Conservation (phyloP, 148 eudicot genomes). For the Rhododendron williamsianum region DNA sequence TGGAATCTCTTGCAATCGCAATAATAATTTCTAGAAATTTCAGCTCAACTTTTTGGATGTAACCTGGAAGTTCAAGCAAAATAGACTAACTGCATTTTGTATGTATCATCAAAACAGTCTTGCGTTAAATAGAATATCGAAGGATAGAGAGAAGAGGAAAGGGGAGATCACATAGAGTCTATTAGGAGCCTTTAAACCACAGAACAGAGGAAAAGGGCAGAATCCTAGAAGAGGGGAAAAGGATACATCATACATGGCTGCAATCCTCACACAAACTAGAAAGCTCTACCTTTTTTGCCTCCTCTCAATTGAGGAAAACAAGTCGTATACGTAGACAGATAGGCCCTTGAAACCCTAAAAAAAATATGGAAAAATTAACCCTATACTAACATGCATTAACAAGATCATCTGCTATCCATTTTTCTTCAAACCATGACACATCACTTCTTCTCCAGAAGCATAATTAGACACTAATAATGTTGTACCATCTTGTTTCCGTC, state of each 20-base stretch:
- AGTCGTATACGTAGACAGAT: background rate
- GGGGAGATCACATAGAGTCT: background rate
- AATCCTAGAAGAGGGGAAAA: background rate
- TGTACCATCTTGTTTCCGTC: background rate
- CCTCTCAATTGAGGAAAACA: background rate
- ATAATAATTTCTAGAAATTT: background rate
- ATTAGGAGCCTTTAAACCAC: background rate
- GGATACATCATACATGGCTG: background rate
- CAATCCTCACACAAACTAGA: background rate
- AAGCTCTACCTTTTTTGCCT: background rate
- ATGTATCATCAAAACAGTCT: background rate
- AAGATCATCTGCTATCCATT: background rate
- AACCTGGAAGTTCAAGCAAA: background rate
- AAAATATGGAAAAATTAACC: background rate
- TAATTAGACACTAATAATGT: background rate
- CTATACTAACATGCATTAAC: background rate
- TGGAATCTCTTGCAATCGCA: background rate
- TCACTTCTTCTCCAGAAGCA: background rate
- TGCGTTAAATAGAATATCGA: background rate
- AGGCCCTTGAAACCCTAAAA: background rate
- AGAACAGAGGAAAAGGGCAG: background rate
- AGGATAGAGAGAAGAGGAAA: background rate
- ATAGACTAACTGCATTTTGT: background rate
- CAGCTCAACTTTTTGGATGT: background rate
- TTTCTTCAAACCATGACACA: background rate